Evolutionary conservation across 768 basidiomycete species (phyloP).

Genomic region (Strobilomyces echinocephalus): DNA sequence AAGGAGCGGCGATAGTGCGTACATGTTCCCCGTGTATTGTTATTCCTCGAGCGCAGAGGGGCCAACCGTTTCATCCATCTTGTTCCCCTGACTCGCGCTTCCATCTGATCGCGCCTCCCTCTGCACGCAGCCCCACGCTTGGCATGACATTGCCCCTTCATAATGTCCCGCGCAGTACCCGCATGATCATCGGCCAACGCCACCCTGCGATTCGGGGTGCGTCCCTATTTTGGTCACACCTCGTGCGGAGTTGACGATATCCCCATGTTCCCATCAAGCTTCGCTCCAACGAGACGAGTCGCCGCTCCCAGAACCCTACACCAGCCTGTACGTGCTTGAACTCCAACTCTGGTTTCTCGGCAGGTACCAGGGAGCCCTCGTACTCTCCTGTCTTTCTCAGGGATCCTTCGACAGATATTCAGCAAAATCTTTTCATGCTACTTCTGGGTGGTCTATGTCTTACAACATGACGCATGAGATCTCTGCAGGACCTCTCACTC

Average conservation of each 20-base stretch:
- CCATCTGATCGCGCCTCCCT: slow-evolving; percentile 42
- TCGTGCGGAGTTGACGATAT: slow-evolving; percentile 25
- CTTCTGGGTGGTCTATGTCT: too few species aligned
- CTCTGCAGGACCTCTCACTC: too few species aligned
- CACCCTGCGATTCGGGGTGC: slow-evolving; percentile 43
- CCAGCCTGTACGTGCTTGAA: slow-evolving; percentile 41
- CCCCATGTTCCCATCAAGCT: slow-evolving; percentile 20
- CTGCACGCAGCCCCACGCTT: slow-evolving; percentile 34
- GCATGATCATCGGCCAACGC: slow-evolving; percentile 41
- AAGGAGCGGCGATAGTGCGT: too few species aligned
- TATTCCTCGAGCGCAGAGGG: too few species aligned
- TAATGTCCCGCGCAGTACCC: slow-evolving; percentile 41
- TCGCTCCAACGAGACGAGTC: slow-evolving; percentile 41
- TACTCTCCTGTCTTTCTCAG: not conserved
- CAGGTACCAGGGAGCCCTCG: slow-evolving; percentile 7
- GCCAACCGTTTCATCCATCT: slow-evolving; percentile 30
- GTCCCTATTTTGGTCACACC: slow-evolving; percentile 32
- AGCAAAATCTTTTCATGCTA: too few species aligned
- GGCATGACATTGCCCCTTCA: slow-evolving; percentile 36
- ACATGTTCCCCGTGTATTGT: too few species aligned
- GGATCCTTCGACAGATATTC: too few species aligned
- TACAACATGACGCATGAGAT: too few species aligned
- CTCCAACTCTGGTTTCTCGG: slow-evolving; percentile 25
- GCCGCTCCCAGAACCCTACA: slow-evolving; percentile 46
- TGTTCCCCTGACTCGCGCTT: slow-evolving; percentile 45